Percentiles rank a stretch among this genome's conserved stretches.
These are phyloP conservation scores for Microbotryum saponariae DNA, from an alignment of 1,284 basidiomycete species.

Conservation along the genomic window DNA sequence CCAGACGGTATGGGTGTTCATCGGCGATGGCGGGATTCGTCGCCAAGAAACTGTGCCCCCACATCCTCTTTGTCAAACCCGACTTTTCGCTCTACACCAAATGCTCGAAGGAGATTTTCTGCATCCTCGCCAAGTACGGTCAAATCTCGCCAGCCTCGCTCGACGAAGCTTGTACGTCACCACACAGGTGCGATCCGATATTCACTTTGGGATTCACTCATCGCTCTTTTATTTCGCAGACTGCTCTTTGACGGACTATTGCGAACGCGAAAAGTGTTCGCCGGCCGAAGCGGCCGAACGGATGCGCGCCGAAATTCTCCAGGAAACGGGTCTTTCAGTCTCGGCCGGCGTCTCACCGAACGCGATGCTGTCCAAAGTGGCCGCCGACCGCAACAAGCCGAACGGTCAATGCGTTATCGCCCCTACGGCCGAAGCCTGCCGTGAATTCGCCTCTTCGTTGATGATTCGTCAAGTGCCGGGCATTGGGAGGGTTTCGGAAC, in stretches of 20 bases:
- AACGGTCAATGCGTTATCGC: slow-evolving; percentile 69
- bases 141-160: slow-evolving; percentile 33
- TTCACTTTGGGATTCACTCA: neutral
- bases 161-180: slow-evolving; percentile 35
- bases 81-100: slow-evolving; percentile 40
- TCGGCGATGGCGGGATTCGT: slow-evolving; percentile 58
- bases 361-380: slow-evolving; percentile 68
- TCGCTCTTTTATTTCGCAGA: neutral
- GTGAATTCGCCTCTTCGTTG: slow-evolving; percentile 63
- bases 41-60: slow-evolving; percentile 85
- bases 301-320: slow-evolving; percentile 62
- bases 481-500: slow-evolving; percentile 69
- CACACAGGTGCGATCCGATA: neutral
- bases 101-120: slow-evolving; percentile 39
- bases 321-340: slow-evolving; percentile 71
- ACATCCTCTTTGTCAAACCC: slow-evolving; percentile 63
- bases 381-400: slow-evolving; percentile 64
- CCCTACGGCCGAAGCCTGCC: slow-evolving; percentile 53
- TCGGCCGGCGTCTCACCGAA: slow-evolving; percentile 59
- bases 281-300: slow-evolving; percentile 67
- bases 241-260: slow-evolving; percentile 28
- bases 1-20: slow-evolving; percentile 63
- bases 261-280: slow-evolving; percentile 51
- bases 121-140: slow-evolving; percentile 32
- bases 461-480: slow-evolving; percentile 75